These are phyloP conservation scores for Isatis lusitanica DNA, from an alignment of 441 rosid genomes.

Conservation along the genomic window DNA sequence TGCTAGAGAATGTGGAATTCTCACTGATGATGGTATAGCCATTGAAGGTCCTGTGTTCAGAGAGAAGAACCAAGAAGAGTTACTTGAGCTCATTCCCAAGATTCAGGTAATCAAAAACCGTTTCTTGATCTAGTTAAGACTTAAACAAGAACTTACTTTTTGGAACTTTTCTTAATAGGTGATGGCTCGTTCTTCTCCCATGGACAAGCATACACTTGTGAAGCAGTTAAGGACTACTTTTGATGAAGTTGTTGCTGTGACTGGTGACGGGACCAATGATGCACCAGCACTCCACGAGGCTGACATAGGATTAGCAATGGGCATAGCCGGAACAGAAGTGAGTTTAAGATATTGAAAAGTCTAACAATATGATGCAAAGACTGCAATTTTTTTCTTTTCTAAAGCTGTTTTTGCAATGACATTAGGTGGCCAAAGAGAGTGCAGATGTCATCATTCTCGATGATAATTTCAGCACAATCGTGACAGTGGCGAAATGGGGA, in stretches of 20 bases:
- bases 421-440: slow-evolving; percentile 72
- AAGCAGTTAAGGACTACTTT: slow-evolving; percentile 68
- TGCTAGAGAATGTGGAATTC: slow-evolving; percentile 73
- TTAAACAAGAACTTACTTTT: not conserved
- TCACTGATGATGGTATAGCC: slow-evolving; percentile 65
- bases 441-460: slow-evolving; percentile 66
- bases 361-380: not conserved
- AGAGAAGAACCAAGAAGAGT: slow-evolving; percentile 58
- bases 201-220: slow-evolving; percentile 69
- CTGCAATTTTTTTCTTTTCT: not conserved
- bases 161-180: slow-evolving; percentile 39
- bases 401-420: not conserved
- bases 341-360: not conserved
- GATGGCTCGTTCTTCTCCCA: slow-evolving; percentile 74
- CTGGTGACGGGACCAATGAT: slow-evolving; percentile 79
- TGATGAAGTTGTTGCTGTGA: slow-evolving; percentile 70
- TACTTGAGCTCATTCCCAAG: slow-evolving; percentile 70
- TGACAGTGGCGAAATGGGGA: slow-evolving; percentile 69
- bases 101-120: slow-evolving; percentile 58
- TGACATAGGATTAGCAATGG: slow-evolving; percentile 80
- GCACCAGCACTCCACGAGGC: slow-evolving; percentile 79
- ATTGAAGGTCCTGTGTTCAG: slow-evolving; percentile 72
- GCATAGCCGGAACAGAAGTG: slow-evolving; percentile 79
- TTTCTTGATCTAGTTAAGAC: not conserved
- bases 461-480: slow-evolving; percentile 66